These are phyloP conservation scores for Trametes villosa DNA, from an alignment of 768 basidiomycete species.

Conservation along the genomic window DNA sequence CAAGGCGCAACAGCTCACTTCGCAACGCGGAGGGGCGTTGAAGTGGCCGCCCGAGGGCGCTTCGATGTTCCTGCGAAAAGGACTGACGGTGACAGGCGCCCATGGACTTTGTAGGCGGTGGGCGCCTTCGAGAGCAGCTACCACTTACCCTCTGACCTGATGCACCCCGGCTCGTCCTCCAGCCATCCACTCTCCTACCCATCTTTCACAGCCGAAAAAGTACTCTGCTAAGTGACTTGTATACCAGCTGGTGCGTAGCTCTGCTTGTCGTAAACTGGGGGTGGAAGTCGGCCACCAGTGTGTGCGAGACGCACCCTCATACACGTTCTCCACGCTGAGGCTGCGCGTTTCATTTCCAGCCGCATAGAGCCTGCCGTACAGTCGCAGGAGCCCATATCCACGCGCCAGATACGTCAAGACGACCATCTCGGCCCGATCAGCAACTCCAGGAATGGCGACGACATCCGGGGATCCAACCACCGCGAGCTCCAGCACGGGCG, in stretches of 20 bases:
- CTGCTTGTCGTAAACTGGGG: conserved; percentile 2
- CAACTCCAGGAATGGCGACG: conserved; percentile 18
- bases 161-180: conserved; percentile 30
- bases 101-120: conserved; percentile 17
- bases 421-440: background rate
- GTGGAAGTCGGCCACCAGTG: background rate
- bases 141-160: conserved; percentile 40
- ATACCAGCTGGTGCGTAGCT: conserved; percentile 32
- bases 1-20: background rate
- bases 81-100: conserved; percentile 8
- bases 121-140: conserved; percentile 14
- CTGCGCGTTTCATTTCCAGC: conserved; percentile 21
- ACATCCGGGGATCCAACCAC: conserved; percentile 24
- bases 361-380: conserved; percentile 14
- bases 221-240: conserved; percentile 9
- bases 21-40: background rate
- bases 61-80: background rate
- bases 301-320: conserved; percentile 19
- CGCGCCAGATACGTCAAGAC: background rate
- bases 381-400: background rate
- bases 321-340: conserved; percentile 22
- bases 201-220: conserved; percentile 3
- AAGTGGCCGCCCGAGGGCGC: background rate
- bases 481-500: conserved; percentile 24
- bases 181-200: conserved; percentile 19